phyloP scores from a whole-genome alignment of 31 red algal species.

The Endocladia muricata region DNA sequence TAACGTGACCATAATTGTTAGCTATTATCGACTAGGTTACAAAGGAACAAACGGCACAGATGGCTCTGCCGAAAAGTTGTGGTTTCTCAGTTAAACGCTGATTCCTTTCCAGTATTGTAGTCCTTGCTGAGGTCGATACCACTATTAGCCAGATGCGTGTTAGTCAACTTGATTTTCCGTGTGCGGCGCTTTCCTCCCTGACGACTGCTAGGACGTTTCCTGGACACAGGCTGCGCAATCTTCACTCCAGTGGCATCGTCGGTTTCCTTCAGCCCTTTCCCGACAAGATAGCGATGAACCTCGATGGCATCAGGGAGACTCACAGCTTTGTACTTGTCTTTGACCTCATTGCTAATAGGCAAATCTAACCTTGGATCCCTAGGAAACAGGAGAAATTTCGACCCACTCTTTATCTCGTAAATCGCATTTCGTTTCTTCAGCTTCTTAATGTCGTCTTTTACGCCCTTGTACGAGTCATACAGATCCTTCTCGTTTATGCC shows the following conservation, averaged over 20 bases:
- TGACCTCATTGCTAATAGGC: constrained; percentile 52
- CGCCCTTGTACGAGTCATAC: constrained; percentile 79
- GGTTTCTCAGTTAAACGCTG: too few species aligned
- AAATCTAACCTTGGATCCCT: constrained; percentile 34
- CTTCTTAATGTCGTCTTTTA: constrained; percentile 67
- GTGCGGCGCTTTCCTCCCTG: constrained; percentile 13
- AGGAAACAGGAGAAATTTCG: constrained; percentile 33
- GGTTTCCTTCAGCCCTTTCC: constrained; percentile 59
- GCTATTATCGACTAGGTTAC: too few species aligned
- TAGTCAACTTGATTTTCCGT: constrained; percentile 72
- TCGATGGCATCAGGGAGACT: constrained; percentile 72
- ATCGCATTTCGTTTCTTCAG: constrained; percentile 48
- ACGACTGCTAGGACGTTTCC: constrained; percentile 52
- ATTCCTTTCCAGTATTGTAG: constrained; percentile 58
- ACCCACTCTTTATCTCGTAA: constrained; percentile 50
- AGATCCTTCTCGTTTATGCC: constrained; percentile 75
- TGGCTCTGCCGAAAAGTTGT: too few species aligned
- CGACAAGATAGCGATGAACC: constrained; percentile 67
- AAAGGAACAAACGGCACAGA: too few species aligned
- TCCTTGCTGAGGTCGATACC: constrained; percentile 68
- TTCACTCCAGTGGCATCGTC: constrained; percentile 18
- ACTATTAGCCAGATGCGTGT: constrained; percentile 81
- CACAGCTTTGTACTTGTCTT: constrained; percentile 50
- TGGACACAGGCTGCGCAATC: constrained; percentile 34
- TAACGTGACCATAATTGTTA: too few species aligned